phyloP scores from a whole-genome alignment of 495 filamentous ascomycete genomes.

The Hypoxylon cercidicola region DNA sequence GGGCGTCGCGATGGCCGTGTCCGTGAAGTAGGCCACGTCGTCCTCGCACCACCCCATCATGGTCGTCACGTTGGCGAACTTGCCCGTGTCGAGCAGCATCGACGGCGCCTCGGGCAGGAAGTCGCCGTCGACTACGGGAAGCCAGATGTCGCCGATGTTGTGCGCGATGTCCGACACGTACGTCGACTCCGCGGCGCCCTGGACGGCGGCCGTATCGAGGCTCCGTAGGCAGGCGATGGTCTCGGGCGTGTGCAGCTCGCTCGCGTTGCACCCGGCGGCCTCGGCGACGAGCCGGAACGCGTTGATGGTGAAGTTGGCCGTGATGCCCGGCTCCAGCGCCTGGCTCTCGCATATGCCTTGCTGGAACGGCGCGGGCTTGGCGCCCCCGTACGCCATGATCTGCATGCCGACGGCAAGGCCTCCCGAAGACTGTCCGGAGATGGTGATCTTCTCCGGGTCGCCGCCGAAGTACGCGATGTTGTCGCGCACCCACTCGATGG shows the following conservation, averaged over 20 bases:
- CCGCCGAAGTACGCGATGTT: slow-evolving; percentile 71
- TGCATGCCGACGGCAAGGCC: slow-evolving; percentile 55
- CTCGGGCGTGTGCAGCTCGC: slow-evolving; percentile 46
- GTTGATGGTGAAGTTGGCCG: slow-evolving; percentile 39
- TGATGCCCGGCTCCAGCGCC: slow-evolving; percentile 44
- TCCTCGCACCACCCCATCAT: slow-evolving; percentile 49
- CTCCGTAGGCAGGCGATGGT: slow-evolving; percentile 65
- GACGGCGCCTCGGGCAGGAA: slow-evolving; percentile 53
- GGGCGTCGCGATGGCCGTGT: slow-evolving; percentile 48
- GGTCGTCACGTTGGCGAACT: slow-evolving; percentile 48
- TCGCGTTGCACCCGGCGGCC: slow-evolving; percentile 60
- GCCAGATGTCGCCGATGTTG: slow-evolving; percentile 45
- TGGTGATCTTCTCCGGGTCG: slow-evolving; percentile 61
- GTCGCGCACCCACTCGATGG: slow-evolving; percentile 64
- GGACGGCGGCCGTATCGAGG: slow-evolving; percentile 60
- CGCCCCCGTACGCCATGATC: slow-evolving; percentile 52
- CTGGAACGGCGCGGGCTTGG: slow-evolving; percentile 49
- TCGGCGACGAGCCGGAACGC: slow-evolving; percentile 54
- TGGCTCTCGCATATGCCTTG: slow-evolving; percentile 46
- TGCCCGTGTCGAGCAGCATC: slow-evolving; percentile 46
- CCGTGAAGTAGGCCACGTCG: slow-evolving; percentile 38
- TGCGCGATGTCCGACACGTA: slow-evolving; percentile 31
- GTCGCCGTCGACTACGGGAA: slow-evolving; percentile 54
- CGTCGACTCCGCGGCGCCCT: slow-evolving; percentile 47
- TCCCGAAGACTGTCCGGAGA: slow-evolving; percentile 68